A percentile compares a stretch with the other conserved stretches of the same genome.
Evolutionary conservation across 2,329 filamentous ascomycete species (phyloP).

Genomic region (Diaporthe vexans): DNA sequence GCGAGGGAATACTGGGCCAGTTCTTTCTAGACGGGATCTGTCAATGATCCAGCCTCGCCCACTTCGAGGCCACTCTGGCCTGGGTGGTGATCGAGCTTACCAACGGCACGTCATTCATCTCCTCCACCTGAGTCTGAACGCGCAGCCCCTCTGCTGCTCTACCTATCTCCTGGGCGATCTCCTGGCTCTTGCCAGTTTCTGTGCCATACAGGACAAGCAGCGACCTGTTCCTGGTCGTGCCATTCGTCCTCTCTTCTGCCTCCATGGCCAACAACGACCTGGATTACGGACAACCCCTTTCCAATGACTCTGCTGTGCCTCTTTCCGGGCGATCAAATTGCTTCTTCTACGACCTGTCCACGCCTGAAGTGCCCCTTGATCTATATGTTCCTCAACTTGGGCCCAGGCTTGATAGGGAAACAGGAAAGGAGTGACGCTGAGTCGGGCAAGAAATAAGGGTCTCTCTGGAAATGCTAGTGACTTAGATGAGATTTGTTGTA

Average conservation of each 20-base stretch:
- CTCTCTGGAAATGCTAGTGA: not conserved
- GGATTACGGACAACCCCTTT: not conserved
- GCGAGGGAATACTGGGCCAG: conserved; percentile 70
- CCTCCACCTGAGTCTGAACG: conserved; percentile 81
- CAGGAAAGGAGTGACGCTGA: not conserved
- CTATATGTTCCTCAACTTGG: not conserved
- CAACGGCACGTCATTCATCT: conserved; percentile 82
- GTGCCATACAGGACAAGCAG: conserved; percentile 89
- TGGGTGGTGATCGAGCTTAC: conserved; percentile 65
- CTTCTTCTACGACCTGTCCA: not conserved
- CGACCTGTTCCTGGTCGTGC: conserved; percentile 50
- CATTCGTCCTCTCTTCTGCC: conserved; percentile 26
- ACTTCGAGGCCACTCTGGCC: too few species aligned
- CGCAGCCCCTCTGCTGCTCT: conserved; percentile 81
- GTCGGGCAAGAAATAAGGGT: not conserved
- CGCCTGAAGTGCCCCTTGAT: not conserved
- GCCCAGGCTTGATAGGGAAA: not conserved
- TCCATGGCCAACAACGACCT: conserved; percentile 18
- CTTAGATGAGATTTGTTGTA: not conserved
- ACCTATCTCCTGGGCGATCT: conserved; percentile 88
- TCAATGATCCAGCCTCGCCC: not conserved
- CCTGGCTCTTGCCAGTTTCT: conserved; percentile 94
- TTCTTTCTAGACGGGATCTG: conserved; percentile 56
- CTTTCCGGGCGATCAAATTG: not conserved
- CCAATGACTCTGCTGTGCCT: not conserved